Evolutionary conservation across 2,329 filamentous ascomycete species (phyloP).

Genomic region (Fusarium tupiense): DNA sequence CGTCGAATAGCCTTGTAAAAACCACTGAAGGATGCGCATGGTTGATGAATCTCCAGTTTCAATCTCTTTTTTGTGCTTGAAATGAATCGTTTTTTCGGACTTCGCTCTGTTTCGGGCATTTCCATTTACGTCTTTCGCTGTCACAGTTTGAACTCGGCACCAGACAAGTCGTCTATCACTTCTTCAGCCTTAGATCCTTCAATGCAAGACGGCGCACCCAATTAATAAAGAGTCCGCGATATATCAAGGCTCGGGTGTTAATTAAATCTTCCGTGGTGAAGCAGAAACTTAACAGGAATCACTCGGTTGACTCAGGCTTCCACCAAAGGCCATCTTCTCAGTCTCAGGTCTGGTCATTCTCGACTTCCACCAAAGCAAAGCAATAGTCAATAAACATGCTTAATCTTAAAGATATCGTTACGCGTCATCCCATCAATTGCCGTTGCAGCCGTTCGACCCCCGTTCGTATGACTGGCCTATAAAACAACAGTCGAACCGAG

Average conservation of each 20-base stretch:
- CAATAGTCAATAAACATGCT: neutral
- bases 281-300: neutral
- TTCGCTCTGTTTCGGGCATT: neutral
- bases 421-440: neutral
- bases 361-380: neutral
- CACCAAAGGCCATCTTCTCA: neutral
- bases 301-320: accelerated
- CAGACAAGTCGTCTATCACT: neutral
- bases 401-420: neutral
- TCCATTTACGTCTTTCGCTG: neutral
- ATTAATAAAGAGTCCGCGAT: accelerated
- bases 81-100: neutral
- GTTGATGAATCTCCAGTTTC: neutral
- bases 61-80: neutral
- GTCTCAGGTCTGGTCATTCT: neutral
- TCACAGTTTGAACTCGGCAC: neutral
- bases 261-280: accelerated
- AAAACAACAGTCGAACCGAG: neutral
- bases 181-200: too few relatives aligned
- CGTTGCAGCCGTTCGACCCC: neutral
- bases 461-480: neutral
- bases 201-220: too few relatives aligned
- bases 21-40: neutral
- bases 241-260: accelerated
- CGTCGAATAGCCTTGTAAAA: neutral